Evolutionary conservation across 305 asterid genomes (phyloP), one percentile per base, ranked within the genome.

Genomic region (Rubia balearica): DNA sequence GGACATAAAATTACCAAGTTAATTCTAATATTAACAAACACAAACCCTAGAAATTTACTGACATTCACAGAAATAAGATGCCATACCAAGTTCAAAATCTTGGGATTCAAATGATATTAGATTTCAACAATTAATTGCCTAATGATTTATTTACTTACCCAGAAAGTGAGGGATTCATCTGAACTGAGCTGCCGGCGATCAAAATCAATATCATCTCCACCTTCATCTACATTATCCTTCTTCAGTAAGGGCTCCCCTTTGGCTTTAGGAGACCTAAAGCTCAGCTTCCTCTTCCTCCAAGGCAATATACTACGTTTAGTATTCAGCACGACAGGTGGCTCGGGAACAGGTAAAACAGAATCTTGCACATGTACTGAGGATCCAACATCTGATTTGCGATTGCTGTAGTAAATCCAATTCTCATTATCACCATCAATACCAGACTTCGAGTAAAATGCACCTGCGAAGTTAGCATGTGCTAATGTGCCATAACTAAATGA

Each of bases 151-250:
- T 66, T 69, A 71, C 87, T 88, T 83, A 94, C 99, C 96, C 91
- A 85, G 66, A 84, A 84, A 19, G 96, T 80, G 56, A 79, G 77
- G 65, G 96, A 81, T 82, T 86, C 96, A 13, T 95, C 97, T 12
- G 97, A 88, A 67, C 96, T 95, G 75, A 95, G 97, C 85, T 95
- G 99, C 79, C 98, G 81, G 24, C 98, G 95, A 73, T 90, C 99
- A 61, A 73, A 92, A 86, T 95, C 99, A 69, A 95, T 95, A 71
- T 95, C 99, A 78, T 95, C 99, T 12, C 99, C 99, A 14, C 99
- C 99, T 82, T 92, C 98, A 83, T 95, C 99, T 48, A 85, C 96
- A 79, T 87, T 80, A 11, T 82, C 92, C 85, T 89, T 95, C 82
- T 88, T 95, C 74, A 95, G 85, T 74, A 95, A 74, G 0, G 99